These are phyloP conservation scores for Exophiala xenobiotica DNA, from an alignment of 2,329 filamentous ascomycete genomes.

Conservation along the genomic window DNA sequence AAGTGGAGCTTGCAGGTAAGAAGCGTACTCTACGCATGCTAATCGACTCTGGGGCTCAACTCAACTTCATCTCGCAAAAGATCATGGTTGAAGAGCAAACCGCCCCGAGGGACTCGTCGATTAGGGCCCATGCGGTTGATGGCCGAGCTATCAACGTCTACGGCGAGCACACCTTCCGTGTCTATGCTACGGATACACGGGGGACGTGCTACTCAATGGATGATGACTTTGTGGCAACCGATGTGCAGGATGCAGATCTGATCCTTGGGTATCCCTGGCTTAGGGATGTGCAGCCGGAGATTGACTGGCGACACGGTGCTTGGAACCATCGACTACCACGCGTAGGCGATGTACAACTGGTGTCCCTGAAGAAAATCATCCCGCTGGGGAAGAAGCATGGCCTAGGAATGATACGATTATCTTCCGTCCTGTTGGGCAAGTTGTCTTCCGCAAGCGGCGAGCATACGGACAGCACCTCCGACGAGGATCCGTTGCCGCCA, in stretches of 20 bases:
- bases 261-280: conserved; percentile 2
- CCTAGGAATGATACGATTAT: too few species aligned
- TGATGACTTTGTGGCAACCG: not conserved
- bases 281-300: not conserved
- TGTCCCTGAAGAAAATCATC: not conserved
- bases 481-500: too few species aligned
- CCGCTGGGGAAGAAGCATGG: not conserved
- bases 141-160: conserved; percentile 5
- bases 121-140: not conserved
- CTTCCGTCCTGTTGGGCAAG: too few species aligned
- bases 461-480: too few species aligned
- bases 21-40: not conserved
- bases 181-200: conserved; percentile 4
- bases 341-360: not conserved
- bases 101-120: not conserved
- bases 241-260: conserved; percentile 1
- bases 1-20: too few species aligned
- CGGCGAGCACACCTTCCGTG: not conserved
- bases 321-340: too few species aligned
- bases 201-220: not conserved
- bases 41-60: not conserved
- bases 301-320: not conserved
- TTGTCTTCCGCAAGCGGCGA: too few species aligned
- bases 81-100: conserved; percentile 1
- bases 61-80: conserved; percentile 7